Evolutionary conservation across 2,329 filamentous ascomycete genomes (phyloP).

Genomic region (Paraphaeosphaeria sporulosa): DNA sequence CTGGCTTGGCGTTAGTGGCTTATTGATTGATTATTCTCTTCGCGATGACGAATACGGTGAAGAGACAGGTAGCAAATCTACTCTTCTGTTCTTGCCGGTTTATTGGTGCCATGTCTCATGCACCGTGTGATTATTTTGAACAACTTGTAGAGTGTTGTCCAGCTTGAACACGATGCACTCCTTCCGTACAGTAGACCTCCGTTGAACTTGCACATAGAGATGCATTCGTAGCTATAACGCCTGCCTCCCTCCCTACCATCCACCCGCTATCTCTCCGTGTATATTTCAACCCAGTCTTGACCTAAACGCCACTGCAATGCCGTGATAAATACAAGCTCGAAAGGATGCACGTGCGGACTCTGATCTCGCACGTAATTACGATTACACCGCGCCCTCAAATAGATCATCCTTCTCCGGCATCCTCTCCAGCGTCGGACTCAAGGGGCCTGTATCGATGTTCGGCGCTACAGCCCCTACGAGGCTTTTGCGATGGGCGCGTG

Average conservation of each 20-base stretch:
- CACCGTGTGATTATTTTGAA: background rate
- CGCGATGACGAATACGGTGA: background rate
- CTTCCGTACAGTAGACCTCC: background rate
- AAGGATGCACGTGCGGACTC: background rate
- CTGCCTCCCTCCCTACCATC: background rate
- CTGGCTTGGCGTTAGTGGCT: constrained; percentile 38
- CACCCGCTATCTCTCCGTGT: background rate
- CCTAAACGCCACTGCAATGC: constrained; percentile 19
- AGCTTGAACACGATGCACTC: no score
- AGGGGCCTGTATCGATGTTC: constrained; percentile 33
- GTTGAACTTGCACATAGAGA: background rate
- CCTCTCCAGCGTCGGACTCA: constrained; percentile 42
- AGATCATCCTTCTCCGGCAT: constrained; percentile 34
- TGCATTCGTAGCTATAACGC: background rate
- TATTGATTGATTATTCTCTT: constrained; percentile 9
- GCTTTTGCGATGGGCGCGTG: constrained; percentile 52
- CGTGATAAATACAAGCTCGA: constrained; percentile 1
- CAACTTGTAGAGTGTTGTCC: background rate
- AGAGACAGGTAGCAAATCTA: constrained; percentile 1
- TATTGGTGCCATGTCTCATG: background rate
- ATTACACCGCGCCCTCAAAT: constrained; percentile 36
- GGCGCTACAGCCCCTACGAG: constrained; percentile 47
- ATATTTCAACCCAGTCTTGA: constrained; percentile 7
- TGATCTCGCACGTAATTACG: background rate
- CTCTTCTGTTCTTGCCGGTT: background rate